Evolutionary conservation across 2,329 filamentous ascomycete genomes (phyloP), one percentile per base, ranked within the genome.

Genomic region (Neoarthrinium moseri): DNA sequence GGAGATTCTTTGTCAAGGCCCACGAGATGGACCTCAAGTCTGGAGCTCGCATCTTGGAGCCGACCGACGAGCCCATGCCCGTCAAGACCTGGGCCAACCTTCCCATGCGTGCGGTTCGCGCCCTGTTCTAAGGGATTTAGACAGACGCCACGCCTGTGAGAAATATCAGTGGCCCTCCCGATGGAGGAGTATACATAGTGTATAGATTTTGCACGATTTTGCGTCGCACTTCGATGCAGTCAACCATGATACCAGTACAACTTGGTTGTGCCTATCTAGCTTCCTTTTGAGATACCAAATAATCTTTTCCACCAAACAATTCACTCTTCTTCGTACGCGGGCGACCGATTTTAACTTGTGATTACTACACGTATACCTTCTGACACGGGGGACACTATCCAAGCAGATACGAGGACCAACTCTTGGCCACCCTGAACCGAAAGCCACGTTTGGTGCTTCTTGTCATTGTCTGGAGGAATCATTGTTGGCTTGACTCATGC

Each of bases 1-100:
- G 73, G 61, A 80, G 77, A n/a, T 61, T 78, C 18, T 73, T 84
- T 48, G 68, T 88, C 18, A 72, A 76, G 3, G 68, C 75, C 6
- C 66, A 66, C 30, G 73, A 86, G 39, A 83, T 87, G 50, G 83
- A 87, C 54, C 73, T 87, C 47, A 77, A 77, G 57, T 72, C 72
- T 24, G 83, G 82, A 27, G 70, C 78, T 42, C 72, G 80, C 37
- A 71, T 78, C 54, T 66, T 80, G 40, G 70, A 82, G 45, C 76
- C 72, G 58, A 74, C 76, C 4, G 65, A 68, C 10, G 64, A 68
- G 8, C 57, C 60, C 5, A 36, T 58, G 10, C 48, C 49, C 13
- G 52, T 55, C 30, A 56, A 64, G 56, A 66, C 66, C 2, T 69
- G 63, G 64, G 51, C 40, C 21, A 68, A 65, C 46, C 52, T 68